These are phyloP conservation scores for Aurinia saxatilis DNA, from an alignment of 345 rosid species.

Conservation along the genomic window DNA sequence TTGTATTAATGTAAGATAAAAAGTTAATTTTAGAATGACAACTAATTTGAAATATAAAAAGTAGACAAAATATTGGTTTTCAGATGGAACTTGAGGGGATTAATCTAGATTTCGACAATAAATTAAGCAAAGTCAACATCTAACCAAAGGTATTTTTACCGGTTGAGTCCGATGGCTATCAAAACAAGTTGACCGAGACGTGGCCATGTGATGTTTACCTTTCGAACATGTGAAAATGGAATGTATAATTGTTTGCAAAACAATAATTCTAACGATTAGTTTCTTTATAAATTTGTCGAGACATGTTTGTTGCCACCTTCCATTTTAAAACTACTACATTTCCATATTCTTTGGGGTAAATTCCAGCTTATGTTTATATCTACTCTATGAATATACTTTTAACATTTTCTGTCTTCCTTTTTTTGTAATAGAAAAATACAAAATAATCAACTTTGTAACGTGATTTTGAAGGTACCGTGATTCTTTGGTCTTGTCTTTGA, in stretches of 20 bases:
- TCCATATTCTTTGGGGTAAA: too few relatives aligned
- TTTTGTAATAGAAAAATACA: neutral
- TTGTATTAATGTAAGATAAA: too few relatives aligned
- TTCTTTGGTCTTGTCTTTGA: too few relatives aligned
- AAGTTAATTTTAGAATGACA: too few relatives aligned
- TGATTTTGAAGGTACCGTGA: neutral
- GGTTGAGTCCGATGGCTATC: constrained; percentile 1
- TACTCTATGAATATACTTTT: neutral
- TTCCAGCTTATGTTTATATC: neutral
- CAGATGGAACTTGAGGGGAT: too few relatives aligned
- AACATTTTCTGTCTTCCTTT: neutral
- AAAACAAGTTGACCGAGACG: constrained; percentile 5
- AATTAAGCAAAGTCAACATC: too few relatives aligned
- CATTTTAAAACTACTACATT: neutral
- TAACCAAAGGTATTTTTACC: neutral
- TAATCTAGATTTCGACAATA: too few relatives aligned
- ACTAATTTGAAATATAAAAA: too few relatives aligned
- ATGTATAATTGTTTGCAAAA: neutral
- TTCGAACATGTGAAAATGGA: constrained; percentile 4
- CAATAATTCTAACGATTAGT: neutral
- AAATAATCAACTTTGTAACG: neutral
- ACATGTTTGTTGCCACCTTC: neutral
- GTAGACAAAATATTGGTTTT: too few relatives aligned
- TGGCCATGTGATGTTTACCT: constrained; percentile 11
- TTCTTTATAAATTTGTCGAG: constrained; percentile 6